phyloP scores from a whole-genome alignment of 129 eudicot species.

The Deinandra increscens region DNA sequence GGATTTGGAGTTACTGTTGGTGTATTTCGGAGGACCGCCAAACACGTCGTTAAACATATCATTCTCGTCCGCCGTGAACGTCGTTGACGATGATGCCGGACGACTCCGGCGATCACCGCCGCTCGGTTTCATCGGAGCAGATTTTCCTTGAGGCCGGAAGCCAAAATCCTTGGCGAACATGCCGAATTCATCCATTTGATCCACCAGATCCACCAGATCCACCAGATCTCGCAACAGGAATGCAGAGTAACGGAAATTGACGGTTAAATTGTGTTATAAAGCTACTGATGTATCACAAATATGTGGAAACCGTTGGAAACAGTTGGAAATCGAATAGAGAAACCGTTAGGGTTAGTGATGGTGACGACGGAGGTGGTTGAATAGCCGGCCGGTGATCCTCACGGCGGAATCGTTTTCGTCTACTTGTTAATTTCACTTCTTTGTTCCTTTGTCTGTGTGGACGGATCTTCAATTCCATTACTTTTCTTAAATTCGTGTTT shows the following conservation, averaged over 20 bases:
- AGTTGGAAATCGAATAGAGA: constrained; percentile 2
- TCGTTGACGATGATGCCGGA: constrained; percentile 23
- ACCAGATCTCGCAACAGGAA: constrained; percentile 38
- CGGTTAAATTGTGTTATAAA: constrained; percentile 1
- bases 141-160: constrained; percentile 68
- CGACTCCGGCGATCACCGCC: constrained; percentile 41
- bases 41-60: constrained; percentile 47
- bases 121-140: constrained; percentile 72
- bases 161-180: constrained; percentile 68
- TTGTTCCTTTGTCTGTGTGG: neutral
- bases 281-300: constrained; percentile 3
- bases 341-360: constrained; percentile 11
- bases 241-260: neutral
- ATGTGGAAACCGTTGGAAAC: neutral
- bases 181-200: constrained; percentile 71
- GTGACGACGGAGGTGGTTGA: constrained; percentile 13
- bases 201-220: too few relatives aligned
- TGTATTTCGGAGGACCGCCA: constrained; percentile 61
- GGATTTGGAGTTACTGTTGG: constrained; percentile 31
- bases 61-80: constrained; percentile 28
- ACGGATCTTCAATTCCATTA: constrained; percentile 12
- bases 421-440: constrained; percentile 16
- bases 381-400: constrained; percentile 25
- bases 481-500: constrained; percentile 12
- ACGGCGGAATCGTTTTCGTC: constrained; percentile 26